These are phyloP conservation scores for Euphorbia pulcherrima DNA, from an alignment of 345 rosid genomes.

Conservation along the genomic window DNA sequence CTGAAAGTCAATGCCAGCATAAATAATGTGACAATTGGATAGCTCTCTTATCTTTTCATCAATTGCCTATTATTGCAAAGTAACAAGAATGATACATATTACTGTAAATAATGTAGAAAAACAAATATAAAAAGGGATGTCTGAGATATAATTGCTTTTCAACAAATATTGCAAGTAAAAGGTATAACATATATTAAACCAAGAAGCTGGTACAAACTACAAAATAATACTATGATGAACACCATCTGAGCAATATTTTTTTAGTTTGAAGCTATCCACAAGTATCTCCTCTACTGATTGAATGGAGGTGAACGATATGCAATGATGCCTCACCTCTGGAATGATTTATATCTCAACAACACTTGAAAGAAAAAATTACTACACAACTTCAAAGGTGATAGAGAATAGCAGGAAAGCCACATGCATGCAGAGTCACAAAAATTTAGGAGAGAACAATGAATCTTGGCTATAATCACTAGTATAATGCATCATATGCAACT, in stretches of 20 bases:
- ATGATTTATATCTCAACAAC: constrained; percentile 4
- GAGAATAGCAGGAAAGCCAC: background rate
- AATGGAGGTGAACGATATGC: background rate
- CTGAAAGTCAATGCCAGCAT: constrained; percentile 66
- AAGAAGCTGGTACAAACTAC: background rate
- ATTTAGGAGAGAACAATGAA: background rate
- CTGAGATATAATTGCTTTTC: background rate
- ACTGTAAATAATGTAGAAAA: background rate
- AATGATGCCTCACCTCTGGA: background rate
- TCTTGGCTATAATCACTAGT: background rate
- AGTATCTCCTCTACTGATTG: background rate
- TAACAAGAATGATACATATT: constrained; percentile 10
- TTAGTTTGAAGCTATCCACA: background rate
- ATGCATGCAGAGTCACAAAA: background rate
- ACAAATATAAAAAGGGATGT: background rate
- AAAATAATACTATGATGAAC: background rate
- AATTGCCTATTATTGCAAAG: constrained; percentile 60
- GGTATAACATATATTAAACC: background rate
- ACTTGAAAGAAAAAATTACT: no score
- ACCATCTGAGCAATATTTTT: background rate
- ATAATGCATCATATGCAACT: background rate
- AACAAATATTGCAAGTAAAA: background rate
- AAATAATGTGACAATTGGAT: constrained; percentile 80
- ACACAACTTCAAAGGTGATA: background rate
- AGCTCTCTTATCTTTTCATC: constrained; percentile 95